Conservation (phyloP, 345 rosid species). For the Raphanus raphanistrum region DNA sequence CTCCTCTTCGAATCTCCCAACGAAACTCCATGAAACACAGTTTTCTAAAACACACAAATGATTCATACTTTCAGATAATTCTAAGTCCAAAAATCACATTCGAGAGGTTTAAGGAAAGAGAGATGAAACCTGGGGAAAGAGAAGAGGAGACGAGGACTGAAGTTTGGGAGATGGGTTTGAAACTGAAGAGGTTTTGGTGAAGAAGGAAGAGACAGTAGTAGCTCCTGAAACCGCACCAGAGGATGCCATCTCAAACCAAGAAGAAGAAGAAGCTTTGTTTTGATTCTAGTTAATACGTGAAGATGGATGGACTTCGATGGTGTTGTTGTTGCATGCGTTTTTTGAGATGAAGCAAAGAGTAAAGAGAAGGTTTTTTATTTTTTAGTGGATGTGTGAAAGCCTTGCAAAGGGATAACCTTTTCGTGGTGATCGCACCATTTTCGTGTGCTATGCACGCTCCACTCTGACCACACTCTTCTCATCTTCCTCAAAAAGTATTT, state of each 20-base stretch:
- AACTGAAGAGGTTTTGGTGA: conserved; percentile 33
- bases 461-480: conserved; percentile 26
- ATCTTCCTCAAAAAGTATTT: not conserved
- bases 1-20: conserved; percentile 61
- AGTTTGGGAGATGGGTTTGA: conserved; percentile 39
- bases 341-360: not conserved
- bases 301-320: not conserved
- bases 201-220: conserved; percentile 36
- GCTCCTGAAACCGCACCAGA: conserved; percentile 40
- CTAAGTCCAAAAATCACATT: conserved; percentile 11
- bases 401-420: conserved; percentile 31
- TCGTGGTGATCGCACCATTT: conserved; percentile 24
- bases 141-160: conserved; percentile 27
- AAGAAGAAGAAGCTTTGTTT: conserved; percentile 1
- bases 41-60: conserved; percentile 43
- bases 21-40: conserved; percentile 62
- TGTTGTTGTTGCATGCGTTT: conserved; percentile 17
- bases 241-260: conserved; percentile 30
- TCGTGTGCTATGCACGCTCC: conserved; percentile 35
- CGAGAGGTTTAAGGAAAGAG: not conserved
- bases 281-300: conserved; percentile 5
- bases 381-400: conserved; percentile 6
- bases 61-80: conserved; percentile 16
- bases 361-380: not conserved
- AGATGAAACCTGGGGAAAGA: conserved; percentile 24